A percentile compares a stretch with the other conserved stretches of the same genome.
Conservation (phyloP, 176 grass and related monocot species). For the Canna indica region DNA sequence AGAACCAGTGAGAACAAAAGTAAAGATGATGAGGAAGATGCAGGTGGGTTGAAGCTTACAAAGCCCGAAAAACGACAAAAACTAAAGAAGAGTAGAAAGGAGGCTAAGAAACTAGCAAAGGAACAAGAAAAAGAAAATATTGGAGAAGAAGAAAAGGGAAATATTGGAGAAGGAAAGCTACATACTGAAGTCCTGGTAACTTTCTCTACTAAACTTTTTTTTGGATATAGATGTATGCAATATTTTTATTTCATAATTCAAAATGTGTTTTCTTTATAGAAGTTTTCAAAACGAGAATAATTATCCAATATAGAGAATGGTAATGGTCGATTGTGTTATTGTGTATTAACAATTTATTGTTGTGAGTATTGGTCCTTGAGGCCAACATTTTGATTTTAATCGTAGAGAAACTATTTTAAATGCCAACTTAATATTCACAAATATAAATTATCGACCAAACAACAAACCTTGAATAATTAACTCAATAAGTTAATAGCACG, state of each 20-base stretch:
- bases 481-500: too few species aligned
- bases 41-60: slow-evolving; percentile 26
- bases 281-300: neutral
- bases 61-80: slow-evolving; percentile 43
- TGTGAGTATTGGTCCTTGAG: too few species aligned
- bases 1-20: slow-evolving; percentile 17
- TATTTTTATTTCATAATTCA: slow-evolving; percentile 8
- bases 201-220: neutral
- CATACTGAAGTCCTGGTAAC: slow-evolving; percentile 80
- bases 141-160: slow-evolving; percentile 25
- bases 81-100: slow-evolving; percentile 48
- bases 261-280: neutral
- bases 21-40: slow-evolving; percentile 27
- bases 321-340: too few species aligned
- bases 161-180: slow-evolving; percentile 37
- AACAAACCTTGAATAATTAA: too few species aligned
- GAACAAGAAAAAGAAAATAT: slow-evolving; percentile 22
- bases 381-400: too few species aligned
- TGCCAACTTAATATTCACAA: too few species aligned
- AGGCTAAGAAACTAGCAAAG: slow-evolving; percentile 45
- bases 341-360: too few species aligned
- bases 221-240: slow-evolving; percentile 11
- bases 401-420: too few species aligned
- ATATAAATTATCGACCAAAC: too few species aligned
- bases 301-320: neutral